Conservation (phyloP, 495 filamentous ascomycete species). For the Xylaria curta region DNA sequence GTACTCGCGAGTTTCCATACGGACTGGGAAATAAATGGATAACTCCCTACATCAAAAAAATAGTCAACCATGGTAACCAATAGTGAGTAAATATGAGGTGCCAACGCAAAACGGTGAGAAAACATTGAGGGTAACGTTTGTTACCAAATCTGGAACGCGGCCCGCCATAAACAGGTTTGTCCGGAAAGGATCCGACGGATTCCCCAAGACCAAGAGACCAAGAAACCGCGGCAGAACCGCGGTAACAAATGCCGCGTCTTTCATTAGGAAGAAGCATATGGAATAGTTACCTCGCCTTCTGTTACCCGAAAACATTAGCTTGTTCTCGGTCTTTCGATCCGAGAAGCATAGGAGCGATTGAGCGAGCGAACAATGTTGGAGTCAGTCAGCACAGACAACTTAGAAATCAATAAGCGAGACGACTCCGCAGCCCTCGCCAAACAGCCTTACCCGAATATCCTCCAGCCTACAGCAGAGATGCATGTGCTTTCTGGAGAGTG, state of each 20-base stretch:
- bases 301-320: background rate
- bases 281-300: background rate
- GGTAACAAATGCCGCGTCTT: background rate
- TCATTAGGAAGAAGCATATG: background rate
- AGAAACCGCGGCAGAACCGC: too few relatives aligned
- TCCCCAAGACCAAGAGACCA: background rate
- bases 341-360: background rate
- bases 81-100: background rate
- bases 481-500: background rate
- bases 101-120: background rate
- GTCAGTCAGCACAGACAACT: slow-evolving; percentile 5
- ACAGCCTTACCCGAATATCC: slow-evolving; percentile 22
- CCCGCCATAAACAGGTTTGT: background rate
- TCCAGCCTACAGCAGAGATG: slow-evolving; percentile 3
- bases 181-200: slow-evolving; percentile 23
- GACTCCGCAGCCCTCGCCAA: background rate
- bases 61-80: background rate
- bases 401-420: slow-evolving; percentile 23
- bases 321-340: slow-evolving; percentile 6
- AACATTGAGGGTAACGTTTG: background rate
- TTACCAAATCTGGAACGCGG: background rate
- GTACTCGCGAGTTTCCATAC: background rate
- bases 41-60: background rate
- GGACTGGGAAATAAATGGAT: background rate
- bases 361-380: background rate